A percentile compares a stretch with the other conserved stretches of the same genome.
phyloP scores from a whole-genome alignment of 768 basidiomycete genomes.

The Leccinellum albellum region DNA sequence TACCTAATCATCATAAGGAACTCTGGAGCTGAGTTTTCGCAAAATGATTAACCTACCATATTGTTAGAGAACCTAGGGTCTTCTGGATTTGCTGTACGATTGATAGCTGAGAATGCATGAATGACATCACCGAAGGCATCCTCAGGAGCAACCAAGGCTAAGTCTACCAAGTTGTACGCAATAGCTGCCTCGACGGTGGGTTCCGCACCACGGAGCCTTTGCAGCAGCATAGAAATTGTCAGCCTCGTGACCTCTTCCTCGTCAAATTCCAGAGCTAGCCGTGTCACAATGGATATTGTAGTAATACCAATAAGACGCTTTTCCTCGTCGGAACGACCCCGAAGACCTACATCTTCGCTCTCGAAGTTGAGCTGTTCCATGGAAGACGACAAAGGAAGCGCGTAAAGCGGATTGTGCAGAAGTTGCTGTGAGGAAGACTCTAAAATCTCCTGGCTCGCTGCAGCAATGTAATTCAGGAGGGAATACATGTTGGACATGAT shows the following conservation, averaged over 20 bases:
- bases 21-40: no score
- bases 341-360: conserved; percentile 59
- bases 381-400: conserved; percentile 25
- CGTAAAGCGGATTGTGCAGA: conserved; percentile 40
- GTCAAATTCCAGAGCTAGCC: conserved; percentile 81
- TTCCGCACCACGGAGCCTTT: conserved; percentile 80
- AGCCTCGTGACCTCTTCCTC: conserved; percentile 85
- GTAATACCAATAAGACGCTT: conserved; percentile 81
- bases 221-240: conserved; percentile 89
- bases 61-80: conserved; percentile 88
- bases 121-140: conserved; percentile 81
- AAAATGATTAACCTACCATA: conserved; percentile 49
- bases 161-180: conserved; percentile 85
- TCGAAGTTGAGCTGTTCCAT: conserved; percentile 50
- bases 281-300: conserved; percentile 87
- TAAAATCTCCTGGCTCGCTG: conserved; percentile 72
- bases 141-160: conserved; percentile 76
- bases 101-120: conserved; percentile 78
- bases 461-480: conserved; percentile 85
- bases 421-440: conserved; percentile 48
- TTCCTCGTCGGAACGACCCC: conserved; percentile 77
- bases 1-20: conserved; percentile 44
- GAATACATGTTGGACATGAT: conserved; percentile 97
- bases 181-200: conserved; percentile 88
- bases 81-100: conserved; percentile 81